Conservation (phyloP, 345 rosid species). For the Camelina neglecta region DNA sequence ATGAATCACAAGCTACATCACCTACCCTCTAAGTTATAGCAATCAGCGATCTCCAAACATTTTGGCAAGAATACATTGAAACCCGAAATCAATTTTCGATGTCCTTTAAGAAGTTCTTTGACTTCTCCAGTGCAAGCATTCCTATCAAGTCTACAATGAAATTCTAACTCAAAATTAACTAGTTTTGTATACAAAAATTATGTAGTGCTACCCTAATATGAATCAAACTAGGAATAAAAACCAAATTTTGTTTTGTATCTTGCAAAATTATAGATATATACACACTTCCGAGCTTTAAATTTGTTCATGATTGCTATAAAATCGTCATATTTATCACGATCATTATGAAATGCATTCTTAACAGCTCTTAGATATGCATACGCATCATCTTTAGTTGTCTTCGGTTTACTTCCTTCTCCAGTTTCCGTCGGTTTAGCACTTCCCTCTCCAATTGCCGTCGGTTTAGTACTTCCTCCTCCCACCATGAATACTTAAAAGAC, state of each 20-base stretch:
- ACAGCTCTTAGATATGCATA: no score
- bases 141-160: constrained; percentile 9
- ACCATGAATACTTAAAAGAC: no score
- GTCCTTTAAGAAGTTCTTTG: not conserved
- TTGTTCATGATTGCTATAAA: constrained; percentile 2
- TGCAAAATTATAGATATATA: not conserved
- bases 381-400: no score
- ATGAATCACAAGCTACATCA: not conserved
- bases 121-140: not conserved
- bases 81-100: not conserved
- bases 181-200: no score
- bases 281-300: constrained; percentile 10
- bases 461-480: no score
- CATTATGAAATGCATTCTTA: no score
- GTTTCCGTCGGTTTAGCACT: no score
- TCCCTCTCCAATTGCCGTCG: no score
- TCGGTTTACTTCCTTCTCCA: no score
- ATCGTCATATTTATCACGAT: not conserved
- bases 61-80: constrained; percentile 22
- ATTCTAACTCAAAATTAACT: not conserved
- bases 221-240: no score
- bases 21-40: constrained; percentile 3
- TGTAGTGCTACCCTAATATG: no score
- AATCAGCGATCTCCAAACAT: not conserved
- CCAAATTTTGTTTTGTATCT: not conserved